Evolutionary conservation across 495 filamentous ascomycete genomes (phyloP), one percentile per base, ranked within the genome.

Genomic region (Glonium stellatum): DNA sequence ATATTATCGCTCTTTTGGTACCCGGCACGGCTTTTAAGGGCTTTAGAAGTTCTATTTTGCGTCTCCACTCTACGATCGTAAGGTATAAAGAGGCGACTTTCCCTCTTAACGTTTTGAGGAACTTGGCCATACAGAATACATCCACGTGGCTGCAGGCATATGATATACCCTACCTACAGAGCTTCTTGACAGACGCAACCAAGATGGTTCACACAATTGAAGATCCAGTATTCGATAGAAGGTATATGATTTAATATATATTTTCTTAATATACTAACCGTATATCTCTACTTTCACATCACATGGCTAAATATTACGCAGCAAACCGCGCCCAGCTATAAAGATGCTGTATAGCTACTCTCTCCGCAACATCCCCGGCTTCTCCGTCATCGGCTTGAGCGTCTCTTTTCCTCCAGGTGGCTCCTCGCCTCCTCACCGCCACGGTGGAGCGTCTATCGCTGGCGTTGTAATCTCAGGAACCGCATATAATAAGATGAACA

Each of bases 401-500:
- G 66, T 79, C 50, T 63, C 65, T 23, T 71, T 69, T n/a, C 71
- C 71, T 5, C 76, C 77, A 6, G 68, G 71, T 50, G 74, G 64
- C n/a, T 62, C 72, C 2, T 74, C 74, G 8, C 76, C 76, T 1
- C 70, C 77, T 4, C 76, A 79, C 58, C 63, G 70, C 12, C 76
- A 79, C 50, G 69, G 70, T 2, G 71, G 70, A 25, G 70, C 69
- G 6, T 65, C 71, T 0, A 73, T 76, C 1, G 61, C 68, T 31
- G 77, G 61, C 0, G 65, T 72, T 25, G 66, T 78, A 0, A 22
- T 77, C 15, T 42, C 50, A 11, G 76, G 76, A 15, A 57, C 63
- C 0, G 37, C 70, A 0, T 50, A 72, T 25, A 77, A 77, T 48
- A 73, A 74, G 41, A 78, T 79, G 77, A 78, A 79, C 55, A 48